These are phyloP conservation scores for Phytopythium montanum DNA, from an alignment of 352 stramenopile genomes.

Conservation along the genomic window DNA sequence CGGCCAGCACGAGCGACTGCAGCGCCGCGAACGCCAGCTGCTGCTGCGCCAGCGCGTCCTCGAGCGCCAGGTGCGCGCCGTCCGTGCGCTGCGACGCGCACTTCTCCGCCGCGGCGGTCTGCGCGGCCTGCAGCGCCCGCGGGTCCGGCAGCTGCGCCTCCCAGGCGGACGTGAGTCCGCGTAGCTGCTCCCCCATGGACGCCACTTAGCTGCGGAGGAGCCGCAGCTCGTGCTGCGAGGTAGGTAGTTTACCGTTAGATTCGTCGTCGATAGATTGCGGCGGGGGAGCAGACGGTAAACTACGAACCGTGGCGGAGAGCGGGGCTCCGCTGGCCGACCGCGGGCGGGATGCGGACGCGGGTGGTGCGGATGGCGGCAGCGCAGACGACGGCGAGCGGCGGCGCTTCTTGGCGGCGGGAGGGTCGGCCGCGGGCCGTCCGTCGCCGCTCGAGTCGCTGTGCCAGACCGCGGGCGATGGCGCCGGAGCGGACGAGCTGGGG, in stretches of 20 bases:
- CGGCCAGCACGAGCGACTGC: slow-evolving; percentile 20
- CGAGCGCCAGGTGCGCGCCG: slow-evolving; percentile 16
- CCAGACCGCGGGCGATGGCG: not conserved
- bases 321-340: slow-evolving; percentile 2
- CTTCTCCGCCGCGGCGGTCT: slow-evolving; percentile 27
- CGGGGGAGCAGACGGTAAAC: not conserved
- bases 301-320: not conserved
- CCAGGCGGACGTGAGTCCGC: slow-evolving; percentile 19
- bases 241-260: not conserved
- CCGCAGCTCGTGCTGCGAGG: slow-evolving; percentile 21
- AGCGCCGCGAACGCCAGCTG: slow-evolving; percentile 33
- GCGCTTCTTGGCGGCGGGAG: slow-evolving; percentile 1
- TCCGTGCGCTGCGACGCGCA: slow-evolving; percentile 14
- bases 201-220: slow-evolving; percentile 30
- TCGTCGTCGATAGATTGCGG: not conserved
- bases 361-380: no score
- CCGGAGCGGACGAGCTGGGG: not conserved
- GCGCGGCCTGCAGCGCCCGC: slow-evolving; percentile 18
- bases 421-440: not conserved
- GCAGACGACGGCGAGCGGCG: not conserved
- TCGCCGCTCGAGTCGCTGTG: slow-evolving; percentile 1
- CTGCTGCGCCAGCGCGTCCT: slow-evolving; percentile 30
- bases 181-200: slow-evolving; percentile 28
- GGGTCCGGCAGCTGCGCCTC: slow-evolving; percentile 17
- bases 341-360: not conserved